Percentiles rank a stretch among this genome's conserved stretches.
These are phyloP conservation scores for Eucalyptus erythrocorys DNA, from an alignment of 345 rosid genomes.

Conservation along the genomic window DNA sequence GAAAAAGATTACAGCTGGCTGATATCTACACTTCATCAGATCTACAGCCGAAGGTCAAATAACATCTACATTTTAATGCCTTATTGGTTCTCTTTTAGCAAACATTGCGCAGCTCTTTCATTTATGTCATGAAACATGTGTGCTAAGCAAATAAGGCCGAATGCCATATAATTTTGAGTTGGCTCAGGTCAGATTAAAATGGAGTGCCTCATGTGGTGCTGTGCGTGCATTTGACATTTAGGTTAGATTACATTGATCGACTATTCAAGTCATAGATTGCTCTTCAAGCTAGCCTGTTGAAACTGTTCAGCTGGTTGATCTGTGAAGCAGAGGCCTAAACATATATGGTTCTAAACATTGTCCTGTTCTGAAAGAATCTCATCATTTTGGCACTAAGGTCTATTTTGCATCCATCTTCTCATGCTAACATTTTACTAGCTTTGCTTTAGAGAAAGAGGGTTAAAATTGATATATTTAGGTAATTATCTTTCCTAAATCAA, in stretches of 20 bases:
- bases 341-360: background rate
- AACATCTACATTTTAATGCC: background rate
- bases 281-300: background rate
- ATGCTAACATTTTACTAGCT: background rate
- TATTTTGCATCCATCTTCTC: background rate
- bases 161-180: background rate
- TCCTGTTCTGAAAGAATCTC: background rate
- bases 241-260: background rate
- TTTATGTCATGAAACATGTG: background rate
- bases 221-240: background rate
- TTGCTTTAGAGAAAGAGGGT: background rate
- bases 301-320: background rate
- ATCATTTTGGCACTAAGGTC: background rate
- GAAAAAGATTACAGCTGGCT: constrained; percentile 88
- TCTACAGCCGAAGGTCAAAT: constrained; percentile 85
- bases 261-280: background rate
- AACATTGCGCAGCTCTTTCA: background rate
- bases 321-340: background rate
- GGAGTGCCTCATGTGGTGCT: background rate
- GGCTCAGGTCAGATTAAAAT: background rate
- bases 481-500: background rate
- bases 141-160: background rate
- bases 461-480: background rate
- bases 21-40: constrained; percentile 84
- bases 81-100: background rate